Base-by-base conservation (phyloP, 371 early-diverging fungal species). In the Syncephalastrum racemosum region DNA sequence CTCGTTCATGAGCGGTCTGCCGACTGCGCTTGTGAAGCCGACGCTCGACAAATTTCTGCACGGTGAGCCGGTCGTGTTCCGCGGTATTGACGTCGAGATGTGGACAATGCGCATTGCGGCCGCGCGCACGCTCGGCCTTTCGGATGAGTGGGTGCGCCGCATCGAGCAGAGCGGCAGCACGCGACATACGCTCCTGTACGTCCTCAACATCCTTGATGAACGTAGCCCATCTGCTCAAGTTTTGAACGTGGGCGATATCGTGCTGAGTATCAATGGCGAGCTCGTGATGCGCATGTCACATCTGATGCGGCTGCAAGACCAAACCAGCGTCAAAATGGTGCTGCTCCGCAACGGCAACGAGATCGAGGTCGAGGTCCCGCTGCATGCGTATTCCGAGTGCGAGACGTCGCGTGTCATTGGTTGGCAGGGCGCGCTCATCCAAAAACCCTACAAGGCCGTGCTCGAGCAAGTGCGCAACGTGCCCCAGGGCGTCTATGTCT, bases 391-490 rank as follows among this genome's bases (percentile, higher is more conserved):
- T 51, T 61, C 77, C 44, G 85, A 82, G 4, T 75, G 79, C 25
- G 85, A 80, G 46, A 84, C 85, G 1, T 73, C 73, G 10, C 75
- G 80, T 13, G 71, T 92, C 15, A 77, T 95, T 19, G 77, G 87
- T 13, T 95, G 96, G 95, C 88, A 88, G 12, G 95, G 96, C 3
- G 90, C 93, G 6, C 58, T 91, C 7, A 68, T 94, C 15, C 91
- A 92, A 64, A 64, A 70, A 45, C 88, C 95, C 0, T 89, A 92
- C 67, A 64, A 79, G 14, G 91, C 94, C 0, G 94, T 91, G 1
- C 76, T 83, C 39, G 91, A 92, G 60, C 95, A 95, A 64, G 78
- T 86, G 22, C 79, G 82, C 6, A 58, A 69, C 3, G 68, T 90
- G 13, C 94, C 93, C 0, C 69, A 80, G 1, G 77, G 80, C 4